phyloP scores from a whole-genome alignment of 2,329 filamentous ascomycete genomes.

The Herpomyces periplanetae region DNA sequence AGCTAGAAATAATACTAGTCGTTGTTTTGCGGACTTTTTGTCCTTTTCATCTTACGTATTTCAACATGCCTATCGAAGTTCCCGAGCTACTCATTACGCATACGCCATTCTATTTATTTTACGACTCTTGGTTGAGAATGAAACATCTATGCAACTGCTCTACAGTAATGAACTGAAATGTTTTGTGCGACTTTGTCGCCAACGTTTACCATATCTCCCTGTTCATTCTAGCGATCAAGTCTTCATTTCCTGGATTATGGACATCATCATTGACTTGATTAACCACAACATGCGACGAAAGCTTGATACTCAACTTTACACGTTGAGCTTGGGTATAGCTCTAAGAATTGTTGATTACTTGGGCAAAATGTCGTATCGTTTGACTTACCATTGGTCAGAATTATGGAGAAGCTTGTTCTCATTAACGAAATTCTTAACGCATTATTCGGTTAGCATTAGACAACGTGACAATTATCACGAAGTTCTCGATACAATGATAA shows the following conservation, averaged over 20 bases:
- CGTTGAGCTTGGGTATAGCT: constrained; percentile 39
- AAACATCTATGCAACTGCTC: constrained; percentile 36
- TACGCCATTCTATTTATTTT: constrained; percentile 52
- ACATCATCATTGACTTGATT: constrained; percentile 57
- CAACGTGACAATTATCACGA: constrained; percentile 24
- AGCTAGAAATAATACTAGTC: constrained; percentile 18
- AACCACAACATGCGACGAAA: constrained; percentile 67
- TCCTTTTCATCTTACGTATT: constrained; percentile 71
- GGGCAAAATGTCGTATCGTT: constrained; percentile 18
- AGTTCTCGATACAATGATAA: constrained; percentile 36
- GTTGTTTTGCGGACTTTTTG: constrained; percentile 39
- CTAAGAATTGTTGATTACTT: constrained; percentile 49
- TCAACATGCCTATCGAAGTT: constrained; percentile 59
- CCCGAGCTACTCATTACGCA: constrained; percentile 37
- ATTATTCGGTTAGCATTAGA: constrained; percentile 40
- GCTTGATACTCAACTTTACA: constrained; percentile 51
- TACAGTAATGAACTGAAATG: constrained; percentile 38
- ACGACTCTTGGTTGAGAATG: constrained; percentile 53
- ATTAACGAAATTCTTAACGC: constrained; percentile 57
- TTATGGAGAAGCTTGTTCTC: constrained; percentile 62
- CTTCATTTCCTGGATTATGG: constrained; percentile 33
- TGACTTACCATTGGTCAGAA: constrained; percentile 61
- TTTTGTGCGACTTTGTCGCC: constrained; percentile 44
- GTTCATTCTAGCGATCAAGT: constrained; percentile 28
- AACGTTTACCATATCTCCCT: constrained; percentile 51